Conservation (phyloP, 1,284 basidiomycete genomes). For the Trichosporon ovoides region DNA sequence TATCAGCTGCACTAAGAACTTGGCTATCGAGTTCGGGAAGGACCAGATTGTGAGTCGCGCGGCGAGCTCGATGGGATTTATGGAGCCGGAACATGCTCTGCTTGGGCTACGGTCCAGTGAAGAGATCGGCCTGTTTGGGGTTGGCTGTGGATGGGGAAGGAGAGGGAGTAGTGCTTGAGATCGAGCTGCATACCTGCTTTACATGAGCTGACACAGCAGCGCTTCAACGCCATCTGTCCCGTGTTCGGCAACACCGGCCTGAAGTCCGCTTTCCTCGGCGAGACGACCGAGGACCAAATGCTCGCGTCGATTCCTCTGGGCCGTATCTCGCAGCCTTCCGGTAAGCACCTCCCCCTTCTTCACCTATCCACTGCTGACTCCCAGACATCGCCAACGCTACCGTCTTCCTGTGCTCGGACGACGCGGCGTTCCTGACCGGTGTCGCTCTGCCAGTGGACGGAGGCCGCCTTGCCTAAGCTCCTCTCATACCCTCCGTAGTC, state of each 20-base stretch:
- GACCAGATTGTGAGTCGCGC: constrained; percentile 15
- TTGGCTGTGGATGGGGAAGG: no score
- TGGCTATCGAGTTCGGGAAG: constrained; percentile 17
- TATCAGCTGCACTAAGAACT: constrained; percentile 16
- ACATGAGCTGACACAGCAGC: constrained; percentile 8
- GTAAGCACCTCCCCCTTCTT: constrained; percentile 10
- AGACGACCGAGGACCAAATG: constrained; percentile 17
- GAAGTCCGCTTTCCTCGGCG: constrained; percentile 18
- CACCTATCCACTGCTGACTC: background rate
- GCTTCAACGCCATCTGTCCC: constrained; percentile 23
- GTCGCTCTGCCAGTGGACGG: constrained; percentile 21
- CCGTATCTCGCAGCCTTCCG: constrained; percentile 17
- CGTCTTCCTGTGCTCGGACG: constrained; percentile 22
- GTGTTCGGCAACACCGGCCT: constrained; percentile 19
- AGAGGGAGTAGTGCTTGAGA: no score
- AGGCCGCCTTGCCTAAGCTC: constrained; percentile 15
- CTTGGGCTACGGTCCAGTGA: background rate
- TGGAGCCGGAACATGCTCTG: no score
- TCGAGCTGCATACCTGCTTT: no score
- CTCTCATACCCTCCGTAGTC: no score
- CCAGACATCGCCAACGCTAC: constrained; percentile 25
- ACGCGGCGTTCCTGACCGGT: constrained; percentile 25
- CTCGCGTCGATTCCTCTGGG: constrained; percentile 17
- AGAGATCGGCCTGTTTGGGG: no score
- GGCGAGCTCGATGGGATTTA: no score